phyloP scores from a whole-genome alignment of 352 stramenopile species.

The Phytophthora aleatoria region DNA sequence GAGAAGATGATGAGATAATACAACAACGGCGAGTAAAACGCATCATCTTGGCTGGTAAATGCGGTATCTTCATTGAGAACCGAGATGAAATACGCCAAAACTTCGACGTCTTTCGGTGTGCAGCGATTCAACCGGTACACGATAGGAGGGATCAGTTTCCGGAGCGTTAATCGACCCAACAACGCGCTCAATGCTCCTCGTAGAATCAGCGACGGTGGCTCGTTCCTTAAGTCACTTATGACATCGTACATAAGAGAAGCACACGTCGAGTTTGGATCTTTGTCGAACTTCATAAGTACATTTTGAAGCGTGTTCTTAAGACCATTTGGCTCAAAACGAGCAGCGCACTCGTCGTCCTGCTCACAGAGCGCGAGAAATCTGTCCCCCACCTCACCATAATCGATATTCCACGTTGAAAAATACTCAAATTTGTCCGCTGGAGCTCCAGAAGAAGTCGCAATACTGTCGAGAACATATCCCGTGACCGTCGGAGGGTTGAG shows the following conservation, averaged over 20 bases:
- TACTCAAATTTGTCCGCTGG: constrained; percentile 34
- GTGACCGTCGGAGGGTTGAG: constrained; percentile 38
- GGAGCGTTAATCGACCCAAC: constrained; percentile 17
- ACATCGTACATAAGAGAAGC: constrained; percentile 13
- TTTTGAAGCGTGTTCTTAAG: constrained; percentile 22
- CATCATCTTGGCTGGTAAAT: constrained; percentile 20
- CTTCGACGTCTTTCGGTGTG: constrained; percentile 20
- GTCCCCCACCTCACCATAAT: constrained; percentile 39
- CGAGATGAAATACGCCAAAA: constrained; percentile 28
- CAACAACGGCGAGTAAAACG: constrained; percentile 38
- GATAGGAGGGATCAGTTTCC: constrained; percentile 40
- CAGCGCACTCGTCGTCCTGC: constrained; percentile 20
- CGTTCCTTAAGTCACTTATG: constrained; percentile 5
- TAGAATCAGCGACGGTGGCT: constrained; percentile 27
- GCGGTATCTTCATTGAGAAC: constrained; percentile 7
- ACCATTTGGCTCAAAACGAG: constrained; percentile 17
- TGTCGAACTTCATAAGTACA: constrained; percentile 29
- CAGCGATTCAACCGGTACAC: constrained; percentile 43
- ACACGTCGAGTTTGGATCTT: constrained; percentile 30
- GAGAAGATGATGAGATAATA: constrained; percentile 54
- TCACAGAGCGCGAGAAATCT: constrained; percentile 32
- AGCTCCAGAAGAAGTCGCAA: constrained; percentile 36
- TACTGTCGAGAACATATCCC: constrained; percentile 54
- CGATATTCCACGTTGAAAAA: constrained; percentile 47
- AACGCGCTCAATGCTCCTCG: constrained; percentile 32